Percentiles rank a stretch among this genome's conserved stretches.
phyloP scores from a whole-genome alignment of 106 monocot genomes.

The Ottelia alismoides region DNA sequence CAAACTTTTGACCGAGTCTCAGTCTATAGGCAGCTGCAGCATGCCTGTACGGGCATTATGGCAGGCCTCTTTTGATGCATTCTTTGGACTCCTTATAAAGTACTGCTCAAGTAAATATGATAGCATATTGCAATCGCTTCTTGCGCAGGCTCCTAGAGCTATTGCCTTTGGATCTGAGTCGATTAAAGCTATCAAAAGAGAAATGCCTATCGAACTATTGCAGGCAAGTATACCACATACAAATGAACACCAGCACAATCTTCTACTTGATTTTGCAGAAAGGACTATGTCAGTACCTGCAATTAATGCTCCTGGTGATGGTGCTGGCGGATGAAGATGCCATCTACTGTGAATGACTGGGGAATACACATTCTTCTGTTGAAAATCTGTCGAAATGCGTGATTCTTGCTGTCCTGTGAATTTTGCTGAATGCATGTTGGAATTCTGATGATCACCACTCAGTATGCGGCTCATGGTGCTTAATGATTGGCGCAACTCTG shows the following conservation, averaged over 20 bases:
- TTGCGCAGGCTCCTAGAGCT: constrained; percentile 19
- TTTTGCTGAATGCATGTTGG: too few species aligned
- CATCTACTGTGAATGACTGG: too few species aligned
- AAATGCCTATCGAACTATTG: constrained; percentile 83
- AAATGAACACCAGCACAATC: constrained; percentile 41
- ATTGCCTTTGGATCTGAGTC: constrained; percentile 32
- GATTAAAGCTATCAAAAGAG: constrained; percentile 45
- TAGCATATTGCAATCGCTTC: constrained; percentile 62
- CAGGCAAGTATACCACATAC: constrained; percentile 77
- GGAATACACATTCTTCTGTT: too few species aligned
- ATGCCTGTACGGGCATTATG: constrained; percentile 47
- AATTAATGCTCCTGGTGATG: too few species aligned
- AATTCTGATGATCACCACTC: too few species aligned
- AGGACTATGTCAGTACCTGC: constrained; percentile 53
- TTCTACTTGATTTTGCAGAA: constrained; percentile 66
- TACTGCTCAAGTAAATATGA: constrained; percentile 84
- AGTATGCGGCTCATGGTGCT: too few species aligned
- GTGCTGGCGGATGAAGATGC: too few species aligned
- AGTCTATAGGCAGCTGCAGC: constrained; percentile 35
- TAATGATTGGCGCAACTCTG: too few species aligned
- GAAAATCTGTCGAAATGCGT: too few species aligned
- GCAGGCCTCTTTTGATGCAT: constrained; percentile 94
- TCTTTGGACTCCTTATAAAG: constrained; percentile 75
- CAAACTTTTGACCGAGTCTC: constrained; percentile 40
- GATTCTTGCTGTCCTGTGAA: too few species aligned